Evolutionary conservation across 2,329 filamentous ascomycete genomes (phyloP).

Genomic region (Hysterium pulicare): DNA sequence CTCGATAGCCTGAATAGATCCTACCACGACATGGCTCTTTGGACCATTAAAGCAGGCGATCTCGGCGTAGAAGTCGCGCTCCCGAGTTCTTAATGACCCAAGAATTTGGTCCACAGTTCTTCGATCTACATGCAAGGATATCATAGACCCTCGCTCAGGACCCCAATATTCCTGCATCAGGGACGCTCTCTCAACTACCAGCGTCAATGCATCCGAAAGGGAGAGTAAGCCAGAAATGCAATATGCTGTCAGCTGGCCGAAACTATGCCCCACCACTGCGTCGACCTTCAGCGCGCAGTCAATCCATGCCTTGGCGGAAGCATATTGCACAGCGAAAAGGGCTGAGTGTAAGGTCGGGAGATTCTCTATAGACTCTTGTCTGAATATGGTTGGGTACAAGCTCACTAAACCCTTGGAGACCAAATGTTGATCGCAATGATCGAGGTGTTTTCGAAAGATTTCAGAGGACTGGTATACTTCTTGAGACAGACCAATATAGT

Average conservation of each 20-base stretch:
- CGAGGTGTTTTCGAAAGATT: conserved; percentile 14
- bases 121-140: background rate
- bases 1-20: conserved; percentile 7
- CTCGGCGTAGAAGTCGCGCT: background rate
- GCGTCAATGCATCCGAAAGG: conserved; percentile 22
- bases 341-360: conserved; percentile 23
- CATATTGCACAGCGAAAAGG: conserved; percentile 32
- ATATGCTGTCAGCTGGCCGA: conserved; percentile 36
- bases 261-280: conserved; percentile 14
- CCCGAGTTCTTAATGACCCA: background rate
- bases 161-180: conserved; percentile 12
- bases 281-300: conserved; percentile 11
- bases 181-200: conserved; percentile 28
- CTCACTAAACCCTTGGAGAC: conserved; percentile 4
- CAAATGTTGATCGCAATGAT: conserved; percentile 5
- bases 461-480: conserved; percentile 7
- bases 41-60: conserved; percentile 16
- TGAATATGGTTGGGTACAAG: conserved; percentile 16
- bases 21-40: conserved; percentile 10
- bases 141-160: conserved; percentile 5
- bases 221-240: conserved; percentile 27
- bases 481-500: conserved; percentile 8
- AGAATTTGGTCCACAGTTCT: background rate
- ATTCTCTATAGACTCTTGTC: conserved; percentile 6
- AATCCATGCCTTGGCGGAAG: conserved; percentile 25